A percentile compares a stretch with the other conserved stretches of the same genome.
phyloP scores from a whole-genome alignment of 2,329 filamentous ascomycete genomes.

The Penicillium hesseltinei region DNA sequence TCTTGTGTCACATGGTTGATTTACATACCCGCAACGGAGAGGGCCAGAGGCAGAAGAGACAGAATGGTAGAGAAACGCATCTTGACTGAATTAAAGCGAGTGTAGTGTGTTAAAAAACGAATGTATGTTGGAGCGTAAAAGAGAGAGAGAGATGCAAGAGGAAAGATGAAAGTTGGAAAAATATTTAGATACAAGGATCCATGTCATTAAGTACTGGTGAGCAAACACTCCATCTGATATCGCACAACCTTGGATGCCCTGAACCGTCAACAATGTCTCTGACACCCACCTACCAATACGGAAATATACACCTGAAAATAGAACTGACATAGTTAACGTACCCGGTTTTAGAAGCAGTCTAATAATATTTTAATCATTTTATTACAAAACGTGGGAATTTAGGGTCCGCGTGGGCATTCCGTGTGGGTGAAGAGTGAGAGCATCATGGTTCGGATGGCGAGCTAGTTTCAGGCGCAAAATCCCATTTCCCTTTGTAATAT shows the following conservation, averaged over 20 bases:
- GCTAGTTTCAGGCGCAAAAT: constrained; percentile 9
- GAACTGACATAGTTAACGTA: background rate
- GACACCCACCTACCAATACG: background rate
- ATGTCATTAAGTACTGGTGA: constrained; percentile 1
- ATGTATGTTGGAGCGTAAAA: background rate
- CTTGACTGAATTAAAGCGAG: constrained; percentile 10
- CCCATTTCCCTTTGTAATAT: background rate
- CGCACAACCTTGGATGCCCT: constrained; percentile 1
- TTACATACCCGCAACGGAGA: constrained; percentile 29
- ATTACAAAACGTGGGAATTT: background rate
- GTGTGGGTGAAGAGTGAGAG: background rate
- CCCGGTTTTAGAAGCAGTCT: background rate
- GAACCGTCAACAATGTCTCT: background rate
- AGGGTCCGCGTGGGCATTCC: background rate
- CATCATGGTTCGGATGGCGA: background rate
- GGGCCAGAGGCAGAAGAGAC: constrained; percentile 28
- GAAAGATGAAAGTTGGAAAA: background rate
- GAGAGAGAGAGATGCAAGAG: background rate
- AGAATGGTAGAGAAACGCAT: constrained; percentile 30
- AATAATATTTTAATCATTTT: constrained; percentile 18
- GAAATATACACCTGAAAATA: constrained; percentile 9
- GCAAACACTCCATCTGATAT: constrained; percentile 3
- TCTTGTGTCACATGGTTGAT: background rate
- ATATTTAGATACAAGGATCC: background rate
- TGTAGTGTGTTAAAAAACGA: constrained; percentile 1